Conservation (phyloP, 139 green algal genomes). For the Chlorella sp. region DNA sequence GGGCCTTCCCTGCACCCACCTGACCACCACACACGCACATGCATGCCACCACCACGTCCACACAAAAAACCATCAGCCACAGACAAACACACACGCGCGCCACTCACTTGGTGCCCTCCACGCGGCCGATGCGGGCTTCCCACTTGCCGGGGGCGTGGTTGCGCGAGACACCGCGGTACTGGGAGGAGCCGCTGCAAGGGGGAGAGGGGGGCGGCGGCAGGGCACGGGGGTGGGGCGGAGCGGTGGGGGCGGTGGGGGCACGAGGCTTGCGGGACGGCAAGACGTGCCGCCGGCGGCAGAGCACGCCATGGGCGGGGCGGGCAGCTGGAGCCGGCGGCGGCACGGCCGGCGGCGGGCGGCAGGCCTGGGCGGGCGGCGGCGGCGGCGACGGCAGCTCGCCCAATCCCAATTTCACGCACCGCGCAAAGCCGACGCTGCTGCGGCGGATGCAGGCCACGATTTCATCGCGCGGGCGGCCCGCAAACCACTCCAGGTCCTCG, state of each 20-base stretch:
- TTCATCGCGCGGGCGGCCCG: constrained; percentile 58
- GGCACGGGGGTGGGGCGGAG: not conserved
- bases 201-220: not conserved
- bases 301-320: too few relatives aligned
- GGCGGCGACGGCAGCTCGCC: not conserved
- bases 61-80: too few relatives aligned
- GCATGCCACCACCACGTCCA: too few relatives aligned
- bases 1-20: too few relatives aligned
- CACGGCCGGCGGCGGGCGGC: not conserved
- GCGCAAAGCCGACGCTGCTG: constrained; percentile 54
- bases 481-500: constrained; percentile 47
- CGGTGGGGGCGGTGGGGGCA: not conserved
- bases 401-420: too few relatives aligned
- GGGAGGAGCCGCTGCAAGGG: constrained; percentile 46
- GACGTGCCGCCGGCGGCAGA: too few relatives aligned
- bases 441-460: constrained; percentile 70
- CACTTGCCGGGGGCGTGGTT: constrained; percentile 76
- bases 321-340: too few relatives aligned
- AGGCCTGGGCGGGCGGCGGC: not conserved
- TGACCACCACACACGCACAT: too few relatives aligned
- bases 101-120: constrained; percentile 40
- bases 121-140: constrained; percentile 86
- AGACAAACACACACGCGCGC: too few relatives aligned
- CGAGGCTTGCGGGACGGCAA: too few relatives aligned
- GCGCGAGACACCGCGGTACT: constrained; percentile 79